Base-by-base conservation (phyloP, 169 alveolate species). In the Cryptosporidium canis region DNA sequence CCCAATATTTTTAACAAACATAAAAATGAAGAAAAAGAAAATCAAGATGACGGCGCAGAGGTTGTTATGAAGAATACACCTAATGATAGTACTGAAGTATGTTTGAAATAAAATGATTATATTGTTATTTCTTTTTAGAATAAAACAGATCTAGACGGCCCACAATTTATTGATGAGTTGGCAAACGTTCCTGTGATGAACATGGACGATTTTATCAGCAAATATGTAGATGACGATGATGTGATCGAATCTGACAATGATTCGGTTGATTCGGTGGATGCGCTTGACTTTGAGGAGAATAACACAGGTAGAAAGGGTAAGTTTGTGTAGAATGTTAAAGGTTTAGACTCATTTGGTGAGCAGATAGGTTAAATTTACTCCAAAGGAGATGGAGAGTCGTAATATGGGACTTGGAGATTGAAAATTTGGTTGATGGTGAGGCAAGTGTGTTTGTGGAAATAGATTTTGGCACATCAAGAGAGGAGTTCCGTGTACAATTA, bases 391-490 rank as follows among this genome's bases (percentile, higher is more conserved):
- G 87, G 87, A 77, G 58, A 37, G 87, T 77, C 35, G 58, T 48
- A 41, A 24, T 77, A 24, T 77, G 87, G 87, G 72, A 77, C 14
- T 63, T 77, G 24, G 24, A 21, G 3, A 61, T 77, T 16, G 87
- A 77, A 37, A 77, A 77, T 37, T 29, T 77, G 16, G n/a, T 39
- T 7, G 87, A 77, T 37, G 87, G 58, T 41, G 84, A 70, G 21
- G 44, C 16, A 6, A 77, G 66, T 44, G 18, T 77, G 24, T 77
- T 77, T 58, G 41, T 77, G 2, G 87, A 77, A 45, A 77, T 77
- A 33, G 87, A 77, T 9, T 77, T 77, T 61, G 87, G 87, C 18
- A 77, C 87, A 29, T 77, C 87, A 0, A 77, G 87, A 61, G 87
- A 77, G 43, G 87, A 77, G 31, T 77, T 58, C 33, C 51, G 87